Base-by-base conservation (phyloP, 108 stramenopile species). In the Cylindrotheca closterium region DNA sequence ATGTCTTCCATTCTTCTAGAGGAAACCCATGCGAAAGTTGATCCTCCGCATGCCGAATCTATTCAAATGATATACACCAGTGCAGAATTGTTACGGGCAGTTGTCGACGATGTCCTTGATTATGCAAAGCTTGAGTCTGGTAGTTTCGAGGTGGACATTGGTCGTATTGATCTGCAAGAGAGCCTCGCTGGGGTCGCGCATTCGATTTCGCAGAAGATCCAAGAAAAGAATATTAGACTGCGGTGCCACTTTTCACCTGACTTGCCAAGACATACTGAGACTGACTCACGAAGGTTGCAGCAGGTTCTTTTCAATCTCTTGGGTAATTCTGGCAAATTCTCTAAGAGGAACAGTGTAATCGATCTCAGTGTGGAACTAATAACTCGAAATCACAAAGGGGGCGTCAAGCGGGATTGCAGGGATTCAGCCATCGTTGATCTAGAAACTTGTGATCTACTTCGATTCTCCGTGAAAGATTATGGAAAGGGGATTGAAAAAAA, bases 381-480 rank as follows among this genome's bases (percentile, higher is more conserved):
- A 5, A 27, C 46, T 3, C 27, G 25, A 47, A 21, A 45, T 2
- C 15, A 42, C 10, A 33, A 12, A 21, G 23, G 23, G 33, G 58
- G 24, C 19, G 58, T n/a, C n/a, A 49, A 29, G 60, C 19, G 15
- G 47, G 25, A 49, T 26, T n/a, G 26, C 26, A 21, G 22, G 4
- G 5, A 34, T 49, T 29, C 24, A 47, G 27, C 12, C 25, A 3
- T 21, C 23, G 46, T 28, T 45, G 60, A 42, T 42, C 37, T 42
- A 7, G 15, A 42, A 15, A 24, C n/a, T 19, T 37, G 58, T 8
- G 37, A 63, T 27, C 47, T 78, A 3, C 47, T 82, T 23, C 73
- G 77, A 33, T 82, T 82, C 49, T 32, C 60, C 21, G 65, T 82
- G 18, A 78, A 60, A 34, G 81, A 82, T 30, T 78, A 82, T 56